Conservation (phyloP, 805 yeast species). For the Diddensiella santjacobensis region DNA sequence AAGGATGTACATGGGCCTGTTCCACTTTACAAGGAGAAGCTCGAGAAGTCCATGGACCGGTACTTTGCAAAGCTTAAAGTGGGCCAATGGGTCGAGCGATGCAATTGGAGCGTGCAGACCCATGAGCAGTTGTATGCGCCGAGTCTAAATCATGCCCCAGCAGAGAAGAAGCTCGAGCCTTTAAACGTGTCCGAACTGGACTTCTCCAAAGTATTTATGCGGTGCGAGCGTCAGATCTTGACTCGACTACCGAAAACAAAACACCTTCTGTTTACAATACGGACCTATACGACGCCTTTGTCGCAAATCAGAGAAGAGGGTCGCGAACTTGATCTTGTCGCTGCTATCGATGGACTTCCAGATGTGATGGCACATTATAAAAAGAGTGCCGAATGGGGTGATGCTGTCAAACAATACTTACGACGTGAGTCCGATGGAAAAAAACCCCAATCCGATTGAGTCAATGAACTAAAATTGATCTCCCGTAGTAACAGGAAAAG, state of each 20-base stretch:
- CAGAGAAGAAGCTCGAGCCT: slow-evolving; percentile 27
- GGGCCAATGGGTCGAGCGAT: slow-evolving; percentile 55
- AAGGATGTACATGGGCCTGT: slow-evolving; percentile 67
- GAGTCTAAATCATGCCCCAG: slow-evolving; percentile 40
- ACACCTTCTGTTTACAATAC: slow-evolving; percentile 48
- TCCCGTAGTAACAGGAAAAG: too few relatives aligned
- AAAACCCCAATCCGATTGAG: too few relatives aligned
- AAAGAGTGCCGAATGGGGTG: slow-evolving; percentile 64
- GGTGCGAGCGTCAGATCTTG: slow-evolving; percentile 58
- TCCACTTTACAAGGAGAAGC: slow-evolving; percentile 56
- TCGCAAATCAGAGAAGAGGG: slow-evolving; percentile 45
- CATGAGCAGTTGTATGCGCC: slow-evolving; percentile 50
- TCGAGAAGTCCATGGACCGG: slow-evolving; percentile 61
- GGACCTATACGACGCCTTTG: slow-evolving; percentile 57
- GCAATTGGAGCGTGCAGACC: slow-evolving; percentile 68
- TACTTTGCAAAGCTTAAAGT: slow-evolving; percentile 57
- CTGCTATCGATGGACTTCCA: slow-evolving; percentile 63
- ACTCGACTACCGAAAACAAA: slow-evolving; percentile 49
- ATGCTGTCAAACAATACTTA: slow-evolving; percentile 48
- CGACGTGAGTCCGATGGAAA: slow-evolving; percentile 29
- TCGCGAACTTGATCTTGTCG: slow-evolving; percentile 48
- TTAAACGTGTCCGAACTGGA: slow-evolving; percentile 36
- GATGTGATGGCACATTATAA: slow-evolving; percentile 59
- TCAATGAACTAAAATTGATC: too few relatives aligned
- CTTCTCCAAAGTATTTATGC: slow-evolving; percentile 43